phyloP scores from a whole-genome alignment of 805 yeast species.

The Metahyphopichia silvanorum region DNA sequence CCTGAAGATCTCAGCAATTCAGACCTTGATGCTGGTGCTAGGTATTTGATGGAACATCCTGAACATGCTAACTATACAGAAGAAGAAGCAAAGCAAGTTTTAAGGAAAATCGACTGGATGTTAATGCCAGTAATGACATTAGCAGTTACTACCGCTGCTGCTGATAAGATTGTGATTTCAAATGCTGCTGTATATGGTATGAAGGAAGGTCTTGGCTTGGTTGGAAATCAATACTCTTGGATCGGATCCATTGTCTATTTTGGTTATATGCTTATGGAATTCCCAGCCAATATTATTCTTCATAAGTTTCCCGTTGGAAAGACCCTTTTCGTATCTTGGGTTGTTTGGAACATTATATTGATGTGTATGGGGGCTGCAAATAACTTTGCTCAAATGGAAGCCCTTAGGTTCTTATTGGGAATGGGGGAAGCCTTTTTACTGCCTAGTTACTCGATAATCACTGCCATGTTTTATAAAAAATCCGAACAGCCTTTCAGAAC shows the following conservation, averaged over 20 bases:
- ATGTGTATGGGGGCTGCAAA: neutral
- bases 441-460: neutral
- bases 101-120: constrained; percentile 7
- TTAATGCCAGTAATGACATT: constrained; percentile 14
- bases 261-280: constrained; percentile 5
- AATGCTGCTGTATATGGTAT: constrained; percentile 6
- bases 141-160: constrained; percentile 15
- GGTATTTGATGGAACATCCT: constrained; percentile 15
- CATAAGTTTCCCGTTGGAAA: neutral
- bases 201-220: constrained; percentile 3
- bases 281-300: neutral
- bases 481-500: constrained; percentile 3
- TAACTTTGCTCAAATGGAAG: neutral
- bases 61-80: constrained; percentile 16
- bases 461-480: constrained; percentile 4
- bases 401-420: neutral
- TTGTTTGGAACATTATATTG: neutral
- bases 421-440: neutral
- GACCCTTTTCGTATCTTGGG: neutral
- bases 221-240: constrained; percentile 9
- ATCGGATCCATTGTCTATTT: constrained; percentile 7
- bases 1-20: neutral
- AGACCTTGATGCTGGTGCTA: constrained; percentile 18
- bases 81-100: constrained; percentile 2
- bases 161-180: constrained; percentile 12